A percentile compares a stretch with the other conserved stretches of the same genome.
Evolutionary conservation across 1,139 yeast species (phyloP).

Genomic region (Blastobotrys apis): DNA sequence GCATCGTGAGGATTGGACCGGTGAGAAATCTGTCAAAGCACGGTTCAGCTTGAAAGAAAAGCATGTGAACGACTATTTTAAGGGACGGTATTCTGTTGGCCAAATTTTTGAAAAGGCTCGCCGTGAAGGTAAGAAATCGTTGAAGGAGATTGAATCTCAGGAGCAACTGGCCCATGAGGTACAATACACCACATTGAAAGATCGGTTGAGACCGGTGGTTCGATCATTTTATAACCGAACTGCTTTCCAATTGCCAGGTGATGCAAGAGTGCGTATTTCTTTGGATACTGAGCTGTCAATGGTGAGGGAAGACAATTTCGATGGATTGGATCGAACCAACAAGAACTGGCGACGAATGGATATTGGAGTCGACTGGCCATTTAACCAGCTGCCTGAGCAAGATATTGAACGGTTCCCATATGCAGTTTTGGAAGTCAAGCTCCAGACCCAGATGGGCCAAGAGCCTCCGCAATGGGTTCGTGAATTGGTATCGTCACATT

Average conservation of each 20-base stretch:
- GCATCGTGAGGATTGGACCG: conserved; percentile 99
- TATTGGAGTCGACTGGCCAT: conserved; percentile 96
- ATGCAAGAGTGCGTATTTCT: conserved; percentile 96
- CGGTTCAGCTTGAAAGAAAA: conserved; percentile 90
- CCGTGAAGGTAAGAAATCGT: conserved; percentile 83
- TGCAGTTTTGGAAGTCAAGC: conserved; percentile 93
- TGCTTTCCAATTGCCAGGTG: conserved; percentile 98
- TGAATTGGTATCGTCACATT: conserved; percentile 82
- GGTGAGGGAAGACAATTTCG: conserved; percentile 97
- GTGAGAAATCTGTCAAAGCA: conserved; percentile 96
- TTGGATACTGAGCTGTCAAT: conserved; percentile 91
- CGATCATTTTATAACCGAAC: conserved; percentile 96
- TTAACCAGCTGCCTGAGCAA: conserved; percentile 71
- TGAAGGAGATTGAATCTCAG: conserved; percentile 82
- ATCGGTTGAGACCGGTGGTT: conserved; percentile 86
- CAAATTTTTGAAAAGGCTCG: conserved; percentile 91
- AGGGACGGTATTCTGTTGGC: conserved; percentile 78
- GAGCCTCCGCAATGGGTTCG: conserved; percentile 98
- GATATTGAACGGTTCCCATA: conserved; percentile 94
- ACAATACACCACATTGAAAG: conserved; percentile 81
- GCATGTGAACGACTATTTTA: conserved; percentile 76
- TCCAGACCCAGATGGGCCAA: conserved; percentile 96
- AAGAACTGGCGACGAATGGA: conserved; percentile 98
- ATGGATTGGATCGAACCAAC: conserved; percentile 83
- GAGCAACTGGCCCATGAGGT: conserved; percentile 91